Evolutionary conservation across 1,284 basidiomycete genomes (phyloP).

Genomic region (Uromyces viciae-fabae): DNA sequence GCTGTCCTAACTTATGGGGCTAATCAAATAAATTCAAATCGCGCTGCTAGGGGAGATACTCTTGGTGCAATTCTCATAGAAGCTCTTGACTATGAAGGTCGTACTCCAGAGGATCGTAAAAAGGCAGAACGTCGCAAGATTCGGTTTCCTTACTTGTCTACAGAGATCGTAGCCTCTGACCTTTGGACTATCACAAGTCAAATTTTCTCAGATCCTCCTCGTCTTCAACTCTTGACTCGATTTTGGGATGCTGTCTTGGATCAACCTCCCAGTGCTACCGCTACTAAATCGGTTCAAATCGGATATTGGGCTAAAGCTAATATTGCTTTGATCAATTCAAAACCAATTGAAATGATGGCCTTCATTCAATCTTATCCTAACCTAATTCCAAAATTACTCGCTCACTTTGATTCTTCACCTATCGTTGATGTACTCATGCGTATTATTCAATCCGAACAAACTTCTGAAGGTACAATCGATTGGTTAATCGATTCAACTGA

Average conservation of each 20-base stretch:
- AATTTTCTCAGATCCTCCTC: constrained; percentile 69
- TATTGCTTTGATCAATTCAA: constrained; percentile 47
- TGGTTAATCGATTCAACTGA: constrained; percentile 63
- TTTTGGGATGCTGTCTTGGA: constrained; percentile 93
- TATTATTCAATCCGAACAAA: constrained; percentile 86
- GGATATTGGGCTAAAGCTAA: constrained; percentile 54
- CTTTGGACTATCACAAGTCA: constrained; percentile 91
- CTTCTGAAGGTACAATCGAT: constrained; percentile 73
- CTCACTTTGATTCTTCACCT: constrained; percentile 81
- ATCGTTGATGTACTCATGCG: constrained; percentile 88
- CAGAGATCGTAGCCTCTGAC: constrained; percentile 92
- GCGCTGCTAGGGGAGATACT: constrained; percentile 47
- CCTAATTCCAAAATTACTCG: constrained; percentile 76
- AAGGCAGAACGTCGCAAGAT: constrained; percentile 36
- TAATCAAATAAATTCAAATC: constrained; percentile 47
- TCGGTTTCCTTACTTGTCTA: constrained; percentile 81
- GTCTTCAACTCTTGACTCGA: constrained; percentile 64
- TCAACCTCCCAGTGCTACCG: constrained; percentile 59
- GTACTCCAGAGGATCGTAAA: constrained; percentile 41
- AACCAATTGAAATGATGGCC: constrained; percentile 69
- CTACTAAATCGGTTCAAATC: constrained; percentile 49
- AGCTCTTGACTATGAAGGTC: constrained; percentile 57
- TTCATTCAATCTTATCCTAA: constrained; percentile 81
- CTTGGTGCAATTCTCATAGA: background rate
- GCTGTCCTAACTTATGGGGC: constrained; percentile 38